Evolutionary conservation across 1,284 basidiomycete species (phyloP).

Genomic region (Papiliotrema nemorosa): DNA sequence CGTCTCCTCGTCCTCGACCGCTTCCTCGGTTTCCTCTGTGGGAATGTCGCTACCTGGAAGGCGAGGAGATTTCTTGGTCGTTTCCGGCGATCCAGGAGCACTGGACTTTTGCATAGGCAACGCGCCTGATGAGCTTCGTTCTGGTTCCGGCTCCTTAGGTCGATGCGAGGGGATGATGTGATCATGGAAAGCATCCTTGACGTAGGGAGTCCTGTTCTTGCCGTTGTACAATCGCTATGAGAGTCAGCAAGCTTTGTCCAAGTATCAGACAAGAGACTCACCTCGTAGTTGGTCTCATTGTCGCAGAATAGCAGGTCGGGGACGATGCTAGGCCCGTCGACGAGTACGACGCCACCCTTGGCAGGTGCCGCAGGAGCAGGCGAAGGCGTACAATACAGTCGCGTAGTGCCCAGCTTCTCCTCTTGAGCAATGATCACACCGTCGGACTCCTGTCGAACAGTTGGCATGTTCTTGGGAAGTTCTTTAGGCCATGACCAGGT

Average conservation of each 20-base stretch:
- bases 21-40: constrained; percentile 15
- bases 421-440: constrained; percentile 70
- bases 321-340: constrained; percentile 63
- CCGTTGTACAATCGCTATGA: constrained; percentile 74
- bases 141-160: constrained; percentile 51
- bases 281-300: constrained; percentile 91
- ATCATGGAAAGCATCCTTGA: constrained; percentile 99
- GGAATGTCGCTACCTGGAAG: constrained; percentile 21
- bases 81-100: constrained; percentile 9
- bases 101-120: constrained; percentile 23
- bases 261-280: no score
- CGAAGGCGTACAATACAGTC: constrained; percentile 85
- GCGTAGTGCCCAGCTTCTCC: constrained; percentile 66
- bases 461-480: constrained; percentile 69
- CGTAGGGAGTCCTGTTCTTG: constrained; percentile 73
- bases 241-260: neutral
- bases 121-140: constrained; percentile 15
- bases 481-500: constrained; percentile 94
- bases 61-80: constrained; percentile 23
- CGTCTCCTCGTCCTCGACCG: neutral
- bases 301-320: constrained; percentile 89
- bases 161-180: constrained; percentile 86
- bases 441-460: constrained; percentile 56
- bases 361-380: constrained; percentile 80
- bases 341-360: constrained; percentile 57